Evolutionary conservation across 306 rosid genomes (phyloP), one percentile per base, ranked within the genome.

Genomic region (Betula pendula): DNA sequence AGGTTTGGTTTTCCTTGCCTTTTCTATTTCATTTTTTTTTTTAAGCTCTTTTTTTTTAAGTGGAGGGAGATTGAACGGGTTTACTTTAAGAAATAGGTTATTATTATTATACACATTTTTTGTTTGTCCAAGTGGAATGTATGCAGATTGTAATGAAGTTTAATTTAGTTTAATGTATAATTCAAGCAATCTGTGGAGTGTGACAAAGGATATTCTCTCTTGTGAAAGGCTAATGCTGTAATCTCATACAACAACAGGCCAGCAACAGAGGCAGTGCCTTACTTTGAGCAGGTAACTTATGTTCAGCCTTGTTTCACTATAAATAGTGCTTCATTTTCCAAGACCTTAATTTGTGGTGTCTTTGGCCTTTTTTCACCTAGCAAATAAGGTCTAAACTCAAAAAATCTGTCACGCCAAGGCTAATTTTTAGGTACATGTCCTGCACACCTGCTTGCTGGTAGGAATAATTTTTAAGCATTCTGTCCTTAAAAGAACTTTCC

Each of bases 231-330:
- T 72, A 95, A 92, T 92, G 97, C 82, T 52, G 79, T 90, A 78
- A 90, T 95, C 75, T 84, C 99, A 7, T 95, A 85, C 92, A 95
- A 91, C 90, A 95, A 92, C 85, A 89, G 86, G 86, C 93, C 99
- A 35, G 99, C 97, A 43, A 88, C 97, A 7, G 96, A 92, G 85
- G 99, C 99, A 19, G 97, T 95, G 74, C 99, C 99, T 62, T 91
- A 89, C 94, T 92, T 95, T 84, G 99, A 89, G 90, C 99, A 88
- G 98, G 98, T 95, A 79, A 79, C n/a, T 60, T 40, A 35, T 70
- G 8, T 42, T 44, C 60, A 24, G 19, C 38, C 52, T 73, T 70
- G 76, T 15, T 76, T 59, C 47, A 50, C 71, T 47, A 49, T 66
- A 38, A 72, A 6, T 24, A 3, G 38, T 25, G 51, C 56, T 52